Evolutionary conservation across 345 rosid species (phyloP).

Genomic region (Pistacia integerrima): DNA sequence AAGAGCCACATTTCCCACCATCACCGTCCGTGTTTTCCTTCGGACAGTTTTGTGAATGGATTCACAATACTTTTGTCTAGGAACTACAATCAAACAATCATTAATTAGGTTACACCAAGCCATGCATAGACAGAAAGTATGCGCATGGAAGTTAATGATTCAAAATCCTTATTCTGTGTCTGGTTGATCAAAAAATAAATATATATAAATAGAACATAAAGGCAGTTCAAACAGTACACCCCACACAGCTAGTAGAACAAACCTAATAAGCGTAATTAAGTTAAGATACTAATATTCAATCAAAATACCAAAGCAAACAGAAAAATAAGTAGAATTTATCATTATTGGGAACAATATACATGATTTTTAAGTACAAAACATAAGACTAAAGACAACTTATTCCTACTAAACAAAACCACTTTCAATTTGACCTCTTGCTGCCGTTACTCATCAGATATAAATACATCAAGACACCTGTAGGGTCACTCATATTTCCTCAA

Average conservation of each 20-base stretch:
- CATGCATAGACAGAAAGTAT: constrained; percentile 5
- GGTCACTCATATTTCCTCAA: not conserved
- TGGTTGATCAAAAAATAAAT: not conserved
- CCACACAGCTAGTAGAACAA: not conserved
- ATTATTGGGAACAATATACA: not conserved
- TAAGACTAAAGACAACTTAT: not conserved
- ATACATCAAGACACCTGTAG: not conserved
- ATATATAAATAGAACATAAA: not conserved
- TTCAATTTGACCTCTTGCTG: not conserved
- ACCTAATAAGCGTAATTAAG: not conserved
- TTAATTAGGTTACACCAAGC: constrained; percentile 12
- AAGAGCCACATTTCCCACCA: constrained; percentile 92
- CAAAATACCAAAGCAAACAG: not conserved
- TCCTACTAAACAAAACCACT: not conserved
- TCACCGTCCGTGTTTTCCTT: constrained; percentile 88
- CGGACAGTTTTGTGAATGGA: constrained; percentile 83
- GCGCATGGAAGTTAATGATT: not conserved
- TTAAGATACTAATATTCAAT: not conserved
- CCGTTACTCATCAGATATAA: not conserved
- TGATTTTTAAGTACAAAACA: not conserved
- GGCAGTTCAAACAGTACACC: not conserved
- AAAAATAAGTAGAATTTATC: not conserved
- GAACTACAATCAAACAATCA: constrained; percentile 54
- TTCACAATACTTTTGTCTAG: constrained; percentile 92
- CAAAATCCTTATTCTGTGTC: not conserved